Evolutionary conservation across 2,329 filamentous ascomycete genomes (phyloP).

Genomic region (Mycosphaerella arachidis): DNA sequence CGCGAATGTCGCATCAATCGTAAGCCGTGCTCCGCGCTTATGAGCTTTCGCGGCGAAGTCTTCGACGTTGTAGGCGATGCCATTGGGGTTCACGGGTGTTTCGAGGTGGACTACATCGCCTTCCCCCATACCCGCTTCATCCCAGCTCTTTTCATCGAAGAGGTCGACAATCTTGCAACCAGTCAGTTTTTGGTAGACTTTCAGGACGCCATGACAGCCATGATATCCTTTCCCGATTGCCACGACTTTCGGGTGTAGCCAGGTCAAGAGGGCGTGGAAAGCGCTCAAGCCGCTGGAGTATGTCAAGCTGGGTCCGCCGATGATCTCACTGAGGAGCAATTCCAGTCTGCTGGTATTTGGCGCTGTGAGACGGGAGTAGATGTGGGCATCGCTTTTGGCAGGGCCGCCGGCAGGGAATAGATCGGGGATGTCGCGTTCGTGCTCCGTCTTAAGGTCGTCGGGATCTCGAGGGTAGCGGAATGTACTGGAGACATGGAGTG

Average conservation of each 20-base stretch:
- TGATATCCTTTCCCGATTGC: constrained; percentile 86
- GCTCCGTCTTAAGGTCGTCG: constrained; percentile 48
- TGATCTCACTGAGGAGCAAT: constrained; percentile 68
- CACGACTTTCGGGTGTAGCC: constrained; percentile 75
- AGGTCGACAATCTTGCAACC: constrained; percentile 69
- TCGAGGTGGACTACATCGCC: constrained; percentile 90
- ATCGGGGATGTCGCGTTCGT: constrained; percentile 23
- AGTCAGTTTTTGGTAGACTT: constrained; percentile 68
- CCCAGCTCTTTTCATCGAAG: constrained; percentile 40
- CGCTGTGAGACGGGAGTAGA: constrained; percentile 76
- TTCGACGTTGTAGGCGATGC: constrained; percentile 69
- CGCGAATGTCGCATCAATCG: constrained; percentile 87
- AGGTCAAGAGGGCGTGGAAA: constrained; percentile 82
- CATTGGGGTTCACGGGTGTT: constrained; percentile 88
- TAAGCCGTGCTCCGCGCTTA: constrained; percentile 66
- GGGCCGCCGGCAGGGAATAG: constrained; percentile 29
- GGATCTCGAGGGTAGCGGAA: constrained; percentile 77
- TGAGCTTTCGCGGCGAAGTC: constrained; percentile 70
- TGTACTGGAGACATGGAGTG: constrained; percentile 86
- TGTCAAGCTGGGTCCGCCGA: constrained; percentile 65
- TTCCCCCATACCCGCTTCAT: constrained; percentile 61
- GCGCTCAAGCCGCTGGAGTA: constrained; percentile 84
- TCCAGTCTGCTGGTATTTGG: constrained; percentile 85
- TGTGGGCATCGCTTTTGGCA: constrained; percentile 57
- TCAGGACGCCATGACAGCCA: constrained; percentile 83